A percentile compares a stretch with the other conserved stretches of the same genome.
These are phyloP conservation scores for Zychaea mexicana DNA, from an alignment of 371 early-diverging fungal genomes.

Conservation along the genomic window DNA sequence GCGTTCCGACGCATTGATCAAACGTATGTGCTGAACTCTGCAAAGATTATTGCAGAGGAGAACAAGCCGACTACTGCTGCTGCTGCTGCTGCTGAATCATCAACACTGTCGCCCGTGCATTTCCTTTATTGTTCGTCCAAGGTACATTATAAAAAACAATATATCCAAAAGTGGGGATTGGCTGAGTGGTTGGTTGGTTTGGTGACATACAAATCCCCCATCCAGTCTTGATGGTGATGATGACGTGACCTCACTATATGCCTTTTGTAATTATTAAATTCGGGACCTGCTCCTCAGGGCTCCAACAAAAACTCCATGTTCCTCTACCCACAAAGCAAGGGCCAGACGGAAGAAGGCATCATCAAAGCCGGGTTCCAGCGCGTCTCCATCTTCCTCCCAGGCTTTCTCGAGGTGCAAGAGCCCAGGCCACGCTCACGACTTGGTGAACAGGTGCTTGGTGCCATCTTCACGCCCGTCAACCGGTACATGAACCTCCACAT, in stretches of 20 bases:
- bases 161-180: neutral
- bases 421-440: constrained; percentile 23
- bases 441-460: constrained; percentile 17
- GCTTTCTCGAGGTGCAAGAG: constrained; percentile 52
- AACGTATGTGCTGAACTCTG: constrained; percentile 68
- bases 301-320: constrained; percentile 64
- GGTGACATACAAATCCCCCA: too few relatives aligned
- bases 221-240: too few relatives aligned
- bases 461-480: constrained; percentile 16
- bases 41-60: constrained; percentile 61
- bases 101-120: constrained; percentile 47
- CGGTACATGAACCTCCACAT: constrained; percentile 17
- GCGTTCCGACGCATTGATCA: constrained; percentile 76
- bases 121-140: constrained; percentile 67
- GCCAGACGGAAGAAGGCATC: constrained; percentile 71
- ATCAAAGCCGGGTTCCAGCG: constrained; percentile 62
- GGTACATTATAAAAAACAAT: too few relatives aligned
- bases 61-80: constrained; percentile 42
- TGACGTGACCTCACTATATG: neutral
- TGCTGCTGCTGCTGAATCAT: too few relatives aligned
- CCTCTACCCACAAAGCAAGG: constrained; percentile 75
- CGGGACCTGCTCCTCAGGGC: too few relatives aligned
- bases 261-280: too few relatives aligned
- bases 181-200: too few relatives aligned
- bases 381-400: constrained; percentile 70